Percentiles rank a stretch among this genome's conserved stretches.
Conservation (phyloP, 2,329 filamentous ascomycete species). For the Claviceps quebecensis region DNA sequence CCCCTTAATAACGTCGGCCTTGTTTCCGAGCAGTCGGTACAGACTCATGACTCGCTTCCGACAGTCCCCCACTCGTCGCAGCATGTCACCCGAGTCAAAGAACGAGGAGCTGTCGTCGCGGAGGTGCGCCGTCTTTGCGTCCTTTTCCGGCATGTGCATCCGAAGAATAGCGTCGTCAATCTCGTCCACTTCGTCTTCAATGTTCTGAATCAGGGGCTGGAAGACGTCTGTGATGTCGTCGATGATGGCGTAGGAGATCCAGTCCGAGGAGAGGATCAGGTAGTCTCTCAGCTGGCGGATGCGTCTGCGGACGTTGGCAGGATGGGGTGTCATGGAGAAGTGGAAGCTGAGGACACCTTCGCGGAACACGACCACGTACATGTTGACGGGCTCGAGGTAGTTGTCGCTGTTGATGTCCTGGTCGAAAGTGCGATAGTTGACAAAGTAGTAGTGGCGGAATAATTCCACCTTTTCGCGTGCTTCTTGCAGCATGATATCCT, state of each 20-base stretch:
- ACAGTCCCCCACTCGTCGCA: slow-evolving; percentile 82
- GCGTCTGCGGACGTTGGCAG: slow-evolving; percentile 84
- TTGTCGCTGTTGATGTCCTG: slow-evolving; percentile 82
- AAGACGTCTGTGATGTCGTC: slow-evolving; percentile 98
- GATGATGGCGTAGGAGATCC: slow-evolving; percentile 96
- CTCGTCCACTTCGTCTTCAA: slow-evolving; percentile 92
- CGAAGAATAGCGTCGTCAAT: slow-evolving; percentile 86
- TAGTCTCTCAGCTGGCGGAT: slow-evolving; percentile 92
- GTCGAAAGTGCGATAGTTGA: slow-evolving; percentile 96
- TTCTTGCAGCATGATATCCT: slow-evolving; percentile 96
- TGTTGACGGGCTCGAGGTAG: slow-evolving; percentile 89
- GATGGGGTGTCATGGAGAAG: slow-evolving; percentile 89
- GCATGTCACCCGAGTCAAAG: slow-evolving; percentile 57
- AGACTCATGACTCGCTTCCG: slow-evolving; percentile 95
- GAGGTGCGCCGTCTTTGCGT: slow-evolving; percentile 31
- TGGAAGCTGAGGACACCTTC: slow-evolving; percentile 95
- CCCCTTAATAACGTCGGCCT: slow-evolving; percentile 97
- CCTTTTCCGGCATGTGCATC: slow-evolving; percentile 51
- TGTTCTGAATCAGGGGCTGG: slow-evolving; percentile 76
- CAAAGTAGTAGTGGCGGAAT: slow-evolving; percentile 95
- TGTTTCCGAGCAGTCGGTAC: slow-evolving; percentile 85
- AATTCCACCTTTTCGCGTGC: slow-evolving; percentile 95
- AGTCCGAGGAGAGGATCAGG: slow-evolving; percentile 82
- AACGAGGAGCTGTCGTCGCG: slow-evolving; percentile 29
- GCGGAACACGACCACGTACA: slow-evolving; percentile 94